A percentile compares a stretch with the other conserved stretches of the same genome.
These are phyloP conservation scores for Mallotus japonicus DNA, from an alignment of 441 rosid species.

Conservation along the genomic window DNA sequence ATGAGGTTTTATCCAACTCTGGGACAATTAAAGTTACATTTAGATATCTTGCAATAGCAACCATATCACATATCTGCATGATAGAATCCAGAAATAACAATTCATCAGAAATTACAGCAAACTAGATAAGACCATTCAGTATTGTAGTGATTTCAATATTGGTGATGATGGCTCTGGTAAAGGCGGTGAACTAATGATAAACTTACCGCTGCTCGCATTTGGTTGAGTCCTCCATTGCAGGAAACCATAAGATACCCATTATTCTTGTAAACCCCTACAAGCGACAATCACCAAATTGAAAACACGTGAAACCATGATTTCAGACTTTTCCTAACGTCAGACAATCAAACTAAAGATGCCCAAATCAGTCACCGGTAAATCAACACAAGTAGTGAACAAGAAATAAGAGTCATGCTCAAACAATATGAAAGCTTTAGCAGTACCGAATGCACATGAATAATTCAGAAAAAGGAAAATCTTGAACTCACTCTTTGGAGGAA, in stretches of 20 bases:
- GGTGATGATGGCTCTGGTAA: background rate
- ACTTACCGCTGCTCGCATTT: conserved; percentile 97
- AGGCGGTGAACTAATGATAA: background rate
- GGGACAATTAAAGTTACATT: conserved; percentile 89
- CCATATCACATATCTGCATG: conserved; percentile 88
- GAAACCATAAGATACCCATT: conserved; percentile 96
- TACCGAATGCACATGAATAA: too few relatives aligned
- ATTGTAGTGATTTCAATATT: background rate
- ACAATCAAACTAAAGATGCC: background rate
- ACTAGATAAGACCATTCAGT: background rate
- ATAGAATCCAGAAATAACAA: conserved; percentile 14
- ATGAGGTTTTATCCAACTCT: conserved; percentile 82
- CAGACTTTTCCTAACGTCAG: background rate
- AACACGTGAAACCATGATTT: conserved; percentile 3
- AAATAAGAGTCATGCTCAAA: background rate
- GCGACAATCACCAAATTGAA: conserved; percentile 19
- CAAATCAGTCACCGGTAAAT: background rate
- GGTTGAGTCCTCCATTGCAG: conserved; percentile 98
- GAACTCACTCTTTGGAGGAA: conserved; percentile 74
- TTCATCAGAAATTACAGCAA: background rate
- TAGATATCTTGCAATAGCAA: conserved; percentile 74
- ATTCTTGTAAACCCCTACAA: conserved; percentile 77
- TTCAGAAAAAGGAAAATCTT: background rate
- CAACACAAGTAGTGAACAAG: background rate
- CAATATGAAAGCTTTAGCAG: too few relatives aligned